These are phyloP conservation scores for Colletotrichum sp. DNA, from an alignment of 2,329 filamentous ascomycete genomes.

Conservation along the genomic window DNA sequence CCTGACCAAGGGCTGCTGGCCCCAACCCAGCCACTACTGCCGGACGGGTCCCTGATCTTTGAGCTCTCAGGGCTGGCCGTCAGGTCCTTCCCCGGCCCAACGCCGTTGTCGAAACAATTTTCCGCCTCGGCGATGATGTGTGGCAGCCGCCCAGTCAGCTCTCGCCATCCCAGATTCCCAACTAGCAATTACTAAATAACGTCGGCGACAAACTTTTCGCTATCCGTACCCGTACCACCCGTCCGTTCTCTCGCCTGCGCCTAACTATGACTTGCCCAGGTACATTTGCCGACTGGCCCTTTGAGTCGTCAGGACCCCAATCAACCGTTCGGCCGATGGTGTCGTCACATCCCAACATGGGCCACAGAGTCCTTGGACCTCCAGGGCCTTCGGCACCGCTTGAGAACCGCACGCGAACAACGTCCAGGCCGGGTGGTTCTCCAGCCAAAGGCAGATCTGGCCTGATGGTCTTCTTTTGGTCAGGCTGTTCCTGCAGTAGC, in stretches of 20 bases:
- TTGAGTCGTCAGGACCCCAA: neutral
- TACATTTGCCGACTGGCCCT: neutral
- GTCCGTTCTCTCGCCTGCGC: neutral
- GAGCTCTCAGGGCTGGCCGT: neutral
- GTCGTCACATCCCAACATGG: neutral
- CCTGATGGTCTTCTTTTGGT: constrained; percentile 1
- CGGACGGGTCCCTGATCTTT: neutral
- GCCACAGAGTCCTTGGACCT: neutral
- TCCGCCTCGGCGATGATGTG: neutral
- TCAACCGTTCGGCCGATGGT: neutral
- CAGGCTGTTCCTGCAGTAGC: constrained; percentile 20
- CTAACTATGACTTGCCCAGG: neutral
- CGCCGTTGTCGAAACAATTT: neutral
- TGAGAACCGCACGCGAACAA: neutral
- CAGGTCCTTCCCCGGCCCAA: neutral
- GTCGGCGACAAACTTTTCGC: neutral
- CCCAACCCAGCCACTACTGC: neutral
- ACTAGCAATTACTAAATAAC: neutral
- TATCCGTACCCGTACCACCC: neutral
- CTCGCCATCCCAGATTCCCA: neutral
- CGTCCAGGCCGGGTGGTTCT: neutral
- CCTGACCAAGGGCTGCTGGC: neutral
- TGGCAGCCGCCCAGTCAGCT: neutral
- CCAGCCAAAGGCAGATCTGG: neutral
- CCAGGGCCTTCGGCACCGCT: neutral